Evolutionary conservation across 176 grass and related monocot species (phyloP), one percentile per base, ranked within the genome.

Genomic region (Elaeis guineensis): DNA sequence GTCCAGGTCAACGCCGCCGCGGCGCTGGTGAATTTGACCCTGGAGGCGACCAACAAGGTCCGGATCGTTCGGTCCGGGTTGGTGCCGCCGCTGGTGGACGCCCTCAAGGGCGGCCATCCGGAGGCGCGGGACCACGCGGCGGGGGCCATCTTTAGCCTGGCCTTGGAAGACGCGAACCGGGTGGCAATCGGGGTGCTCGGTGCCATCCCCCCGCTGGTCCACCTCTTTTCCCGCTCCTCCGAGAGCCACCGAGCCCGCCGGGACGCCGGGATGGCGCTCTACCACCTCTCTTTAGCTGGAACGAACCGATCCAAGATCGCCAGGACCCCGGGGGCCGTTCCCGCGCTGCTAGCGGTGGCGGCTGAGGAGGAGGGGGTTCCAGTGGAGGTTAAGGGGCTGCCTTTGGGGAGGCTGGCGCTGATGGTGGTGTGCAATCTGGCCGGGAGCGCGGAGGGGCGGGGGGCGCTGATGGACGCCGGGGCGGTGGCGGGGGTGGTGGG

Each of bases 221-320:
- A 72, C 49, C 62, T 80, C 56, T 67, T 80, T 18, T 29, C 51
- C 3, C 51, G 23, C 52, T 9, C 22, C 29, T 14, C 17, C 9
- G 66, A 72, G 39, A 61, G 71, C 5, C 19, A 50, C 62, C 62
- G 21, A 8, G 62, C 62, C 19, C 56, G 75, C 4, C 75, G 68
- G n/a, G 75, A 85, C 53, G 82, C 77, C 0, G 77, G 82, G 22
- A 80, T 71, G 82, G 72, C 77, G 0, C 58, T 80, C 32, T 80
- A 85, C 78, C 67, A 80, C 67, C 72, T 80, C 51, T 76, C 77
- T 8, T 67, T 85, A 69, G 63, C 29, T 2, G 57, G 18, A 2
- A 69, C 54, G 35, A 85, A 85, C 22, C 72, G 72, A 16, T 59
- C 76, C 11, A 69, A 66, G 51, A 54, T 85, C 24, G 51, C 74